A percentile compares a stretch with the other conserved stretches of the same genome.
These are phyloP conservation scores for Epichloe gansuensis DNA, from an alignment of 2,329 filamentous ascomycete genomes.

Conservation along the genomic window DNA sequence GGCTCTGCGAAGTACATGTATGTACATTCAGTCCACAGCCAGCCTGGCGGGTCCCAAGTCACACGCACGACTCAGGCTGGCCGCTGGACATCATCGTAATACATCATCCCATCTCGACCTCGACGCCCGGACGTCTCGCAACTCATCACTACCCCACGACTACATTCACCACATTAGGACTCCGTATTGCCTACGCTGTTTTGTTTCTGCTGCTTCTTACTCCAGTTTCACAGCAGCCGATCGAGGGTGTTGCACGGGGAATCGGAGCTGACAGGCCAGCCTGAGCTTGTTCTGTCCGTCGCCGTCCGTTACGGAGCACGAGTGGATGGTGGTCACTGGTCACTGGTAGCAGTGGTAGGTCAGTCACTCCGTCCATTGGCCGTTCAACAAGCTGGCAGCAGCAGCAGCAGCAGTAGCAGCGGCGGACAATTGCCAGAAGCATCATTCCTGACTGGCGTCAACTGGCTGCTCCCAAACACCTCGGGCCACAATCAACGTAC, in stretches of 20 bases:
- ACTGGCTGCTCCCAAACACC: neutral
- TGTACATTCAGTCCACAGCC: neutral
- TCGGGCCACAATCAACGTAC: neutral
- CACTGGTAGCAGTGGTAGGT: no score
- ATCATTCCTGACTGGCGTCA: neutral
- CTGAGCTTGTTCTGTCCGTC: slow-evolving; percentile 34
- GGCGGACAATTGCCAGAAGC: neutral
- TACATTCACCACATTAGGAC: neutral
- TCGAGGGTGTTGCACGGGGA: neutral
- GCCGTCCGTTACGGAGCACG: slow-evolving; percentile 37
- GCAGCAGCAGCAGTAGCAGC: no score
- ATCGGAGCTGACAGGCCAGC: neutral
- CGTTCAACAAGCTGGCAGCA: no score
- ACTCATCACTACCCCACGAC: neutral
- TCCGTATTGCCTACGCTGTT: neutral
- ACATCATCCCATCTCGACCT: neutral
- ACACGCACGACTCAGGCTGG: no score
- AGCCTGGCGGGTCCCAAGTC: neutral
- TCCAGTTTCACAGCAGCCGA: neutral
- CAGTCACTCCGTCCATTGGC: neutral
- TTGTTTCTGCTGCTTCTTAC: neutral
- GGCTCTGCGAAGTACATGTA: no score
- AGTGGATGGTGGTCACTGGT: neutral
- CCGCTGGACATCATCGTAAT: no score
- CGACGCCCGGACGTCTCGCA: neutral